A percentile compares a stretch with the other conserved stretches of the same genome.
phyloP scores from a whole-genome alignment of 768 basidiomycete species.

The Phaeotremella fagi region DNA sequence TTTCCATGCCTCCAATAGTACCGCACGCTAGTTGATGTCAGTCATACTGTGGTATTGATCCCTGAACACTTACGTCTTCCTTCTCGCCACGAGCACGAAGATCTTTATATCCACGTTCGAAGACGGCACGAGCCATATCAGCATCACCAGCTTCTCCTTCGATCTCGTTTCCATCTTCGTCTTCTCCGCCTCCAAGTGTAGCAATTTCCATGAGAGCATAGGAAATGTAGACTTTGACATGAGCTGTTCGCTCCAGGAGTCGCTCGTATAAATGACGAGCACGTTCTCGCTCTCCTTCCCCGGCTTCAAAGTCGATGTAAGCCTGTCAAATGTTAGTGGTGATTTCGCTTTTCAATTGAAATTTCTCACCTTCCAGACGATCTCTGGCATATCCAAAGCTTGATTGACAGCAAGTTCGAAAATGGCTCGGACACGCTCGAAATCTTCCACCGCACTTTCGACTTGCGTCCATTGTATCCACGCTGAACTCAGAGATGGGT shows the following conservation, averaged over 20 bases:
- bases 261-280: constrained; percentile 85
- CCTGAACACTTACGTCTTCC: constrained; percentile 63
- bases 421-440: constrained; percentile 81
- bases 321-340: constrained; percentile 65
- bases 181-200: constrained; percentile 49
- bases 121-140: constrained; percentile 66
- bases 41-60: no score
- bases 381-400: constrained; percentile 87
- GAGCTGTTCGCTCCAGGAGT: constrained; percentile 74
- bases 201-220: constrained; percentile 89
- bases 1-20: constrained; percentile 92
- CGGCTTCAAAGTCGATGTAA: constrained; percentile 93
- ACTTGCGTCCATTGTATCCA: constrained; percentile 97
- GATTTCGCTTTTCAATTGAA: constrained; percentile 51
- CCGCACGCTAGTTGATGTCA: constrained; percentile 91
- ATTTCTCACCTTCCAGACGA: constrained; percentile 47
- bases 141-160: constrained; percentile 66
- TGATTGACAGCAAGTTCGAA: constrained; percentile 88
- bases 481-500: constrained; percentile 81
- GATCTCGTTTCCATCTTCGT: constrained; percentile 52
- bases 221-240: constrained; percentile 96
- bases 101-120: constrained; percentile 81
- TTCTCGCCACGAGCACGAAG: constrained; percentile 75
- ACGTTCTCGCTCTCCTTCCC: constrained; percentile 82
- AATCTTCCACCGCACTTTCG: constrained; percentile 80